Base-by-base conservation (phyloP, 2,329 filamentous ascomycete species). In the Pseudocercospora fijiensis region DNA sequence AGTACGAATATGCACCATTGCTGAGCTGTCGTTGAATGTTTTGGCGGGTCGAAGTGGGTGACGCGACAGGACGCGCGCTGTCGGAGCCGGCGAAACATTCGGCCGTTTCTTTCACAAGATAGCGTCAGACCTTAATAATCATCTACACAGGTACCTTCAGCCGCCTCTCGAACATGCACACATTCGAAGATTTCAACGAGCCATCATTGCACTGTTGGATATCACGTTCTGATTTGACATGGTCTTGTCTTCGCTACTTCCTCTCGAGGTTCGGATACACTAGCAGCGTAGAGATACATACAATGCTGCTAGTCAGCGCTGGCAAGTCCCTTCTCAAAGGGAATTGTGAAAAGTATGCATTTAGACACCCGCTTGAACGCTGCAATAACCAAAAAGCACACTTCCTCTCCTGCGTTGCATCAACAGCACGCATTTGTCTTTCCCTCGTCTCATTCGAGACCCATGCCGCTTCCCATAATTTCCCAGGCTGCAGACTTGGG, bases 351-450 rank as follows among this genome's bases (percentile, higher is more conserved):
- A 45, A 16, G 26, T 9, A 18, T 47, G 18, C 11, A 59, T 6
- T 10, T 8, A 6, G 47, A 59, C 56, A 26, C 56, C 56, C 55
- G 61, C 62, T 65, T 59, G 58, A 65, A 65, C 63, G 63, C 63
- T 65, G 18, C 28, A 56, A 24, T 22, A 56, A 61, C 13, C 51
- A 27, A 62, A 47, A 47, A 18, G 10, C 37, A 58, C 41, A 41
- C n/a, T 10, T 16, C 33, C 10, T 18, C 47, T 3, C 16, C n/a
- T n/a, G 16, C 9, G 26, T 55, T 3, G 2, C 41, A 20, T 51
- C 24, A 45, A 43, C 30, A 43, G 13, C 11, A 13, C 2, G 11
- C 30, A 7, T 33, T 24, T 1, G 20, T 16, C 26, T 16, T 18
- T n/a, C 37, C 6, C 3, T 41, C 27, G 22, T 53, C 26, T 28